Conservation (phyloP, 306 rosid species). For the Ammopiptanthus mongolicus region DNA sequence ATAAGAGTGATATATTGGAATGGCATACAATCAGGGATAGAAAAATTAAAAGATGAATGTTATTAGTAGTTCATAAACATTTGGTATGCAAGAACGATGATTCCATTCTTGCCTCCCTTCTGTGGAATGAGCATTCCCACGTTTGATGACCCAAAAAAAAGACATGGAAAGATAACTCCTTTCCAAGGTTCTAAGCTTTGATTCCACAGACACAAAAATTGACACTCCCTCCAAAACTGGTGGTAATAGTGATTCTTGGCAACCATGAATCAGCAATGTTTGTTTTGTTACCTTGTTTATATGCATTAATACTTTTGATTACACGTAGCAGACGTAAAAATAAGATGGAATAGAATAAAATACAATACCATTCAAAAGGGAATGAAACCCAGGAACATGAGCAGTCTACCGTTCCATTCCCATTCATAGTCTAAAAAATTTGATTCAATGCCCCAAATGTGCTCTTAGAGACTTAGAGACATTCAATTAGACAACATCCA, state of each 20-base stretch:
- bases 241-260: not conserved
- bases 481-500: too few species aligned
- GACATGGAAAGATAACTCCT: not conserved
- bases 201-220: not conserved
- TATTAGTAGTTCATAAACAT: not conserved
- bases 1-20: not conserved
- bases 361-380: not conserved
- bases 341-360: not conserved
- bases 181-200: not conserved
- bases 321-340: not conserved
- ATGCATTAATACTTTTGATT: not conserved
- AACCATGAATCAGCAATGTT: not conserved
- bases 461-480: not conserved
- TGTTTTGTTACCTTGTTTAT: not conserved
- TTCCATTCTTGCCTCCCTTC: not conserved
- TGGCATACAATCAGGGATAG: not conserved
- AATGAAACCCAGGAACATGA: too few species aligned
- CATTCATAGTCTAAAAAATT: too few species aligned
- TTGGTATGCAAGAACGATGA: not conserved
- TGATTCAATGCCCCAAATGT: not conserved
- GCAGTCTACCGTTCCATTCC: not conserved
- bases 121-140: not conserved
- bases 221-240: not conserved
- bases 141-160: not conserved
- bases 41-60: not conserved